Conservation (phyloP, 768 basidiomycete genomes). For the Collybia mongolica region DNA sequence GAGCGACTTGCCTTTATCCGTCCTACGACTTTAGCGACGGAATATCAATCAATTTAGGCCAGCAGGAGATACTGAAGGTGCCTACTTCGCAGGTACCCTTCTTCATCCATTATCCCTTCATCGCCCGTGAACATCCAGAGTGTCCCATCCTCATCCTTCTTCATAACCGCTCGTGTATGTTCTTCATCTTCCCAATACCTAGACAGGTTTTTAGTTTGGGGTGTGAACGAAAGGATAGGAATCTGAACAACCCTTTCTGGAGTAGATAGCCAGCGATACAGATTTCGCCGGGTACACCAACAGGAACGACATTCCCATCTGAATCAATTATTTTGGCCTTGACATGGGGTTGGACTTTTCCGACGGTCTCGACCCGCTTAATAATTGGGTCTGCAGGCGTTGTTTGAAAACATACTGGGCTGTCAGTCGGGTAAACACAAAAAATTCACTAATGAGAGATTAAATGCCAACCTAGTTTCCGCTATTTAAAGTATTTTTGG, state of each 20-base stretch:
- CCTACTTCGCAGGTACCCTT: slow-evolving; percentile 75
- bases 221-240: background rate
- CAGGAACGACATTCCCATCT: slow-evolving; percentile 62
- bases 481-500: slow-evolving; percentile 38
- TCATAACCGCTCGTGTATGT: slow-evolving; percentile 63
- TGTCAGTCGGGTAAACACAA: slow-evolving; percentile 18
- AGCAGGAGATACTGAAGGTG: slow-evolving; percentile 4
- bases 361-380: slow-evolving; percentile 83
- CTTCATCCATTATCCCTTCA: slow-evolving; percentile 76
- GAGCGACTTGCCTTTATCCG: slow-evolving; percentile 61
- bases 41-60: background rate
- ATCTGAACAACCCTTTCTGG: slow-evolving; percentile 64
- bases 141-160: slow-evolving; percentile 47
- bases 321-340: slow-evolving; percentile 68
- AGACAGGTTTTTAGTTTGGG: slow-evolving; percentile 1
- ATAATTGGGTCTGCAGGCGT: slow-evolving; percentile 63
- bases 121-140: slow-evolving; percentile 88
- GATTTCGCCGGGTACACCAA: slow-evolving; percentile 74
- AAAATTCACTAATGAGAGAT: background rate
- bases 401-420: slow-evolving; percentile 85
- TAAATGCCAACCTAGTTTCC: slow-evolving; percentile 58
- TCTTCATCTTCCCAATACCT: slow-evolving; percentile 79
- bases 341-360: slow-evolving; percentile 73
- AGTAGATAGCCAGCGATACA: slow-evolving; percentile 74
- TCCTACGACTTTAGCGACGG: slow-evolving; percentile 57